Evolutionary conservation across 108 stramenopile genomes (phyloP), one percentile per base, ranked within the genome.

Genomic region (Phaeodactylum tricornutum): DNA sequence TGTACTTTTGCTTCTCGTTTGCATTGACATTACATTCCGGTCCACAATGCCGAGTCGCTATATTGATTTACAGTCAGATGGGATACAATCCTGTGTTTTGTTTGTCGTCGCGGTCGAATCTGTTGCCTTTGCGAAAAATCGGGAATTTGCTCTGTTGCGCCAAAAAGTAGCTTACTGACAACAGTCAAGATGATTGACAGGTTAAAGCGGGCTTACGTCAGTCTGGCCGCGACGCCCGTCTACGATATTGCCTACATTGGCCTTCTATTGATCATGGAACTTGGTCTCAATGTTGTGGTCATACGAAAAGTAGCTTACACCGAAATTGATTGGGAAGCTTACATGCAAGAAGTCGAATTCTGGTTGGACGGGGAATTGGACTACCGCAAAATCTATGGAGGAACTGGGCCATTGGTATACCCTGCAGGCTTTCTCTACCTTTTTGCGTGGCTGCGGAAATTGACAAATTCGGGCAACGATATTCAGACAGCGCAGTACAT

Each of bases 241-340:
- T 50, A 50, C 31, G 48, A 50, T 29, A 3, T 5, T 39, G 4
- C 22, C 2, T 50, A 17, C 15, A 27, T 50, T 7, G 2, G 30
- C 15, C 16, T 50, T n/a, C 51, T 61, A 20, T 79, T 61, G 48
- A 35, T 76, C 16, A 20, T 43, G 36, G 39, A 64, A 25, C 62
- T 80, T 39, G 25, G 81, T 34, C 7, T 94, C 29, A 70, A 77
- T 41, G 19, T 36, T 8, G 26, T 79, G 15, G 89, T 96, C 32
- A 67, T 96, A 24, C 28, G 30, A 5, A 56, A 59, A 21, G 81
- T 94, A 4, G 69, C 86, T 19, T 94, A 98, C 71, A 98, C 98
- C 5, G 98, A 98, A 69, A 98, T 98, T 55, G 98, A 98, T 61
- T 98, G 94, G 93, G 47, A 64, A 24, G 96, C 98, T 4, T 98